Conservation (phyloP, 2,329 filamentous ascomycete species). For the Colletotrichum limetticola region DNA sequence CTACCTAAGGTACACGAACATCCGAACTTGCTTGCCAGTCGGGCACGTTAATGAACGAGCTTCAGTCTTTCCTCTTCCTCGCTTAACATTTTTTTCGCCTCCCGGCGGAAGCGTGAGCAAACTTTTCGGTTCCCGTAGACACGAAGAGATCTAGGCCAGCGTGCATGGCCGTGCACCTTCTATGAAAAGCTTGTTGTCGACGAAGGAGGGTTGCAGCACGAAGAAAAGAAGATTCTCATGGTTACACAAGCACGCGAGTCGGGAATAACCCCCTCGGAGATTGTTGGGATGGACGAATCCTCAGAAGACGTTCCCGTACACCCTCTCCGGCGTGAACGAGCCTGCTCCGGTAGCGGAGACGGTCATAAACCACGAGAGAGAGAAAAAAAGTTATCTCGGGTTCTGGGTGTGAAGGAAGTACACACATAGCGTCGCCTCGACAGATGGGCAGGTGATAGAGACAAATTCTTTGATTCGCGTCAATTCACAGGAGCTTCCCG, state of each 20-base stretch:
- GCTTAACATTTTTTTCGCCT: neutral
- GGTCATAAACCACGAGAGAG: neutral
- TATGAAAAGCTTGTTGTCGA: neutral
- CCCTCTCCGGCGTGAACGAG: slow-evolving; percentile 27
- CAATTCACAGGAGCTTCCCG: no score
- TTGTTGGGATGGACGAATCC: slow-evolving; percentile 2
- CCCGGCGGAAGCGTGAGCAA: neutral
- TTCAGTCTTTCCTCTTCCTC: neutral
- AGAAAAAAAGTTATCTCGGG: neutral
- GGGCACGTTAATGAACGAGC: neutral
- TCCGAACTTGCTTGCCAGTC: neutral
- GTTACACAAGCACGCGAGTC: neutral
- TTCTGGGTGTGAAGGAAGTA: neutral
- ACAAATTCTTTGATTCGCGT: no score
- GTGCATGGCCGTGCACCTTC: no score
- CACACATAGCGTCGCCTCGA: neutral
- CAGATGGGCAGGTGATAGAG: neutral
- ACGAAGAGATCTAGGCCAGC: neutral
- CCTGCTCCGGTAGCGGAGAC: neutral
- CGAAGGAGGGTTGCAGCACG: neutral
- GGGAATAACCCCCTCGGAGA: neutral
- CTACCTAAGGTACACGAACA: neutral
- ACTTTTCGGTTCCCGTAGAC: neutral
- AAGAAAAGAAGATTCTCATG: neutral
- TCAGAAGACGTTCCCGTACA: slow-evolving; percentile 1